Base-by-base conservation (phyloP, 2,329 filamentous ascomycete genomes). In the Dactylonectria macrodidyma region DNA sequence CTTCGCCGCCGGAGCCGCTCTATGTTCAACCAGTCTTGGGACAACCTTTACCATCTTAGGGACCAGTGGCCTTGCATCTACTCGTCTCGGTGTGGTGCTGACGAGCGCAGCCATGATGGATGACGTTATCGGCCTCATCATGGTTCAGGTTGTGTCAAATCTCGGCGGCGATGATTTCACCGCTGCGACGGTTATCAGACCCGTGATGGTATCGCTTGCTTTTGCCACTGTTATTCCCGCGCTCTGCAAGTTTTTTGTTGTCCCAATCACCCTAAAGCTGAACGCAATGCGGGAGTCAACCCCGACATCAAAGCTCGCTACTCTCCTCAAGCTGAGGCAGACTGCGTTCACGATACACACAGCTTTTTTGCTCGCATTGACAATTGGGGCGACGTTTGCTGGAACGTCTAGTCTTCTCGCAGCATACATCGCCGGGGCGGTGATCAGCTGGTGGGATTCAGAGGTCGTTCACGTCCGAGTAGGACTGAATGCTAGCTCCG, bases 31-130 rank as follows among this genome's bases (percentile, higher is more conserved):
- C 1, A 92, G 90, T 63, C 82, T 95, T 0, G 93, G 93, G 5
- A 95, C 92, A 0, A 88, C 86, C 0, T 91, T 93, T 9, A 90
- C 89, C 3, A 81, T 88, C 5, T 79, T 87, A 0, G 76, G 80
- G 12, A 77, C 82, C 0, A 85, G 83, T 24, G 84, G 84, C 0
- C 79, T 86, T 3, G 77, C 77, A 1, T 71, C 78, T 1, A 84
- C 84, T 2, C 80, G 85, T 8, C 76, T 88, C 5, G 86, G 93
- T 82, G 64, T 89, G 81, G 88, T 96, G 0, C 84, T 95, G 0
- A 88, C 89, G 2, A 91, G 88, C 66, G 93, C 92, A 1, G 93
- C 93, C 0, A 93, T 96, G 88, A 88, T 96, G 81, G 93, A 96
- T 76, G 93, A 96, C 80, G 90, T 95, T 0, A 87, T 93, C 1